Percentiles rank a stretch among this genome's conserved stretches.
phyloP scores from a whole-genome alignment of 2,329 filamentous ascomycete genomes.

The Westerdykella sp. region DNA sequence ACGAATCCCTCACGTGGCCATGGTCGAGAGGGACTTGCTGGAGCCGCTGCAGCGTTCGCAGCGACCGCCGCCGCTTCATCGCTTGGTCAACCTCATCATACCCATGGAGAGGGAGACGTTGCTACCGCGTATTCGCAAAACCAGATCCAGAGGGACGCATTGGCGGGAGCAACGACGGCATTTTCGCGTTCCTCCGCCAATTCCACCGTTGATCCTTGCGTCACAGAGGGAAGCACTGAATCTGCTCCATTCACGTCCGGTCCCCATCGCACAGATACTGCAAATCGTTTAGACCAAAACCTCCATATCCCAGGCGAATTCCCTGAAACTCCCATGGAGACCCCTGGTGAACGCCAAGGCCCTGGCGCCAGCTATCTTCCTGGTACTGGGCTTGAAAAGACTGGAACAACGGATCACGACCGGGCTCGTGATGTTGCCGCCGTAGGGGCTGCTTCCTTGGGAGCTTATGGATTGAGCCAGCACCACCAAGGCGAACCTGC shows the following conservation, averaged over 20 bases:
- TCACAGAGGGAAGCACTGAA: slow-evolving; percentile 1
- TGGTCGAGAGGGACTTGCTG: slow-evolving; percentile 24
- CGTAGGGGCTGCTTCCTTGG: slow-evolving; percentile 15
- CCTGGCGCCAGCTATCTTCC: neutral
- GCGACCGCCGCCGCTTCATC: slow-evolving; percentile 5
- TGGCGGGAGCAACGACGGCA: slow-evolving; percentile 4
- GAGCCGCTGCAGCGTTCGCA: slow-evolving; percentile 18
- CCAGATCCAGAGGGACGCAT: neutral
- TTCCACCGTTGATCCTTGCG: slow-evolving; percentile 19
- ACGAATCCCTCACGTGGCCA: slow-evolving; percentile 1
- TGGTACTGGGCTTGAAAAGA: neutral
- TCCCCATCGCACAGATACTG: slow-evolving; percentile 26
- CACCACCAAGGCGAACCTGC: slow-evolving; percentile 4
- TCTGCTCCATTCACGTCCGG: slow-evolving; percentile 12
- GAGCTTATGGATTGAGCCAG: slow-evolving; percentile 16
- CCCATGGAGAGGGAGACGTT: slow-evolving; percentile 1
- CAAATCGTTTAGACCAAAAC: slow-evolving; percentile 31
- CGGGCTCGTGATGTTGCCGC: slow-evolving; percentile 22
- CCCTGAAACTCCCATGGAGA: slow-evolving; percentile 8
- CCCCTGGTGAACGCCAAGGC: neutral
- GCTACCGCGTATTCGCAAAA: neutral
- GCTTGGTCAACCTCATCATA: neutral
- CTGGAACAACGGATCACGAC: slow-evolving; percentile 14
- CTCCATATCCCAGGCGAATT: slow-evolving; percentile 32
- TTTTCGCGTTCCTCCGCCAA: neutral